Conservation (phyloP, 129 eudicot species). For the Tagetes erecta region DNA sequence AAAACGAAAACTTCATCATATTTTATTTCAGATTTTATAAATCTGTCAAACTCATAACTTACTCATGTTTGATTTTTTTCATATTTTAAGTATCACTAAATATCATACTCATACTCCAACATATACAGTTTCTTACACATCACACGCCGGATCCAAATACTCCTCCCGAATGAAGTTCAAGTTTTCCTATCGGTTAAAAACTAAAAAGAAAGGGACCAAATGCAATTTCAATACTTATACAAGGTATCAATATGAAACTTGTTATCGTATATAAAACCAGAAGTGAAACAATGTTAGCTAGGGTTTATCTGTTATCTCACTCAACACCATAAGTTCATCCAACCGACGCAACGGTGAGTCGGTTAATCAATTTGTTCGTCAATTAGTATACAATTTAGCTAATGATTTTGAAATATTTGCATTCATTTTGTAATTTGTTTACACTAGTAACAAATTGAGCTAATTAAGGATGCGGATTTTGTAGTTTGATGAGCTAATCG, state of each 20-base stretch:
- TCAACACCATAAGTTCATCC: neutral
- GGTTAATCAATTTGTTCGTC: neutral
- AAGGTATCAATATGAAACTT: slow-evolving; percentile 21
- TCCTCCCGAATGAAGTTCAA: too few relatives aligned
- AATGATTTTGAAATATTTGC: neutral
- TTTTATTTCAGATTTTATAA: too few relatives aligned
- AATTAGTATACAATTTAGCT: neutral
- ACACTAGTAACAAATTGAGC: too few relatives aligned
- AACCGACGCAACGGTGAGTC: slow-evolving; percentile 23
- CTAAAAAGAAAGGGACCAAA: neutral
- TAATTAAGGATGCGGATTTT: neutral
- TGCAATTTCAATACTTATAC: neutral
- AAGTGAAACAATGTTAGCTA: neutral
- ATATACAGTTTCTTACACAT: too few relatives aligned
- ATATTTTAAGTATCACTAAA: too few relatives aligned
- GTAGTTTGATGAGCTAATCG: slow-evolving; percentile 6
- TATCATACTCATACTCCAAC: too few relatives aligned
- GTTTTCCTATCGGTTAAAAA: too few relatives aligned
- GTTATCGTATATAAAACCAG: slow-evolving; percentile 1
- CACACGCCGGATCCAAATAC: too few relatives aligned
- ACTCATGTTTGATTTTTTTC: too few relatives aligned
- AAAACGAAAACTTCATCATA: too few relatives aligned
- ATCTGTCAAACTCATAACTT: too few relatives aligned
- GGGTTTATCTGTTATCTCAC: neutral
- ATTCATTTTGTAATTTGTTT: neutral